Conservation (phyloP, 148 eudicot genomes). For the Amaranthus hypochondriacus region DNA sequence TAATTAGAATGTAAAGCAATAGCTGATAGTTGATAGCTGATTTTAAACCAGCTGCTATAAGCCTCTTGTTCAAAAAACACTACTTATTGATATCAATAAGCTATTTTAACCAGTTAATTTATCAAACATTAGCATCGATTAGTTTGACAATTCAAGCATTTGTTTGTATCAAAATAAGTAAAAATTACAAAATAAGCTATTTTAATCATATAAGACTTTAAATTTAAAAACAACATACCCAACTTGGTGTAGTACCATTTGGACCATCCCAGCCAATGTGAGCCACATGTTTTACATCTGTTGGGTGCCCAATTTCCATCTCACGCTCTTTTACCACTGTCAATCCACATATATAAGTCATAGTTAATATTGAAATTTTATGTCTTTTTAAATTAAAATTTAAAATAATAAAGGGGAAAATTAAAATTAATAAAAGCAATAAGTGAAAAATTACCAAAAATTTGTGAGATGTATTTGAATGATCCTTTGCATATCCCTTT, state of each 20-base stretch:
- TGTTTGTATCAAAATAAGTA: no score
- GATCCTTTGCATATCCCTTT: constrained; percentile 83
- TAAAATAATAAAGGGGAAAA: neutral
- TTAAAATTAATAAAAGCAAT: neutral
- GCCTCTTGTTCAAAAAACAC: no score
- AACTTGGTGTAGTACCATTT: constrained; percentile 59
- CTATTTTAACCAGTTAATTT: no score
- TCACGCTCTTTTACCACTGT: constrained; percentile 67
- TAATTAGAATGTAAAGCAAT: no score
- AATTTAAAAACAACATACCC: constrained; percentile 38
- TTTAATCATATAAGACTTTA: no score
- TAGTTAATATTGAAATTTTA: neutral
- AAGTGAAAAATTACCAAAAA: constrained; percentile 55
- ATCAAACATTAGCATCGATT: no score
- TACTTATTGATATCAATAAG: no score
- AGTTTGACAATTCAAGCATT: no score
- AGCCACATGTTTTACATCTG: constrained; percentile 85
- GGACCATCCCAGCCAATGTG: constrained; percentile 83
- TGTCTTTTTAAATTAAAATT: neutral
- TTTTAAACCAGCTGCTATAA: no score
- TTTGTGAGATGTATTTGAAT: constrained; percentile 68
- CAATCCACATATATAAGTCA: neutral
- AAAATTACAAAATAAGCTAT: no score
- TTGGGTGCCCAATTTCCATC: constrained; percentile 77
- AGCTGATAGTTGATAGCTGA: no score